Conservation (phyloP, 1,284 basidiomycete species). For the Melampsora larici-populina region DNA sequence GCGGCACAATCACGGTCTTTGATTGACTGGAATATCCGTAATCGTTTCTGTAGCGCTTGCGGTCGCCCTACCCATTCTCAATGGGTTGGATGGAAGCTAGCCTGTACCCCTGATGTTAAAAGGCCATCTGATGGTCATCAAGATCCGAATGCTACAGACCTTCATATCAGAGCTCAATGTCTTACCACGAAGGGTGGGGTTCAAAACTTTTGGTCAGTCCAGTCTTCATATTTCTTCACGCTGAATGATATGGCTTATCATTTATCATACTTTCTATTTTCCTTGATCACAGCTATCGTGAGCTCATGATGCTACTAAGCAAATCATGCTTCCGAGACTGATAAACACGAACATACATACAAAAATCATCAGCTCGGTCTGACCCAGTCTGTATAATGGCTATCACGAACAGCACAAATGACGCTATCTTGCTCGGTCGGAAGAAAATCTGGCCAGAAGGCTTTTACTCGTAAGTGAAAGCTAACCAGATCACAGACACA, state of each 20-base stretch:
- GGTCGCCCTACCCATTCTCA: constrained; percentile 76
- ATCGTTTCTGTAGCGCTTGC: constrained; percentile 87
- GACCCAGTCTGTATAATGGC: constrained; percentile 81
- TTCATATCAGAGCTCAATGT: constrained; percentile 62
- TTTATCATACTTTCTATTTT: constrained; percentile 3
- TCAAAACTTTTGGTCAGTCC: constrained; percentile 37
- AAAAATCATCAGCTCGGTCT: constrained; percentile 20
- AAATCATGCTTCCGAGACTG: too few relatives aligned
- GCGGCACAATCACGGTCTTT: constrained; percentile 73
- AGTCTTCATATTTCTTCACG: neutral
- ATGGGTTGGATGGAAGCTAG: constrained; percentile 94
- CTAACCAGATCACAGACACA: constrained; percentile 42
- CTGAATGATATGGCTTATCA: neutral
- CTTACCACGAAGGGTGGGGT: constrained; percentile 15
- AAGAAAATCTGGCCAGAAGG: constrained; percentile 62
- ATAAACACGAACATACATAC: too few relatives aligned
- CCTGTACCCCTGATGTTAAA: constrained; percentile 65
- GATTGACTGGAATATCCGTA: constrained; percentile 83
- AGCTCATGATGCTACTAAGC: too few relatives aligned
- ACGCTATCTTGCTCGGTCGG: constrained; percentile 79
- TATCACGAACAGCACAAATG: constrained; percentile 70
- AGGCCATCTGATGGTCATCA: constrained; percentile 66
- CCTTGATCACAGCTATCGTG: constrained; percentile 13
- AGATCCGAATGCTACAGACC: constrained; percentile 63
- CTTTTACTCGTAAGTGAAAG: constrained; percentile 46